Conservation (phyloP, 352 stramenopile species). For the Blastocystis sp. region DNA sequence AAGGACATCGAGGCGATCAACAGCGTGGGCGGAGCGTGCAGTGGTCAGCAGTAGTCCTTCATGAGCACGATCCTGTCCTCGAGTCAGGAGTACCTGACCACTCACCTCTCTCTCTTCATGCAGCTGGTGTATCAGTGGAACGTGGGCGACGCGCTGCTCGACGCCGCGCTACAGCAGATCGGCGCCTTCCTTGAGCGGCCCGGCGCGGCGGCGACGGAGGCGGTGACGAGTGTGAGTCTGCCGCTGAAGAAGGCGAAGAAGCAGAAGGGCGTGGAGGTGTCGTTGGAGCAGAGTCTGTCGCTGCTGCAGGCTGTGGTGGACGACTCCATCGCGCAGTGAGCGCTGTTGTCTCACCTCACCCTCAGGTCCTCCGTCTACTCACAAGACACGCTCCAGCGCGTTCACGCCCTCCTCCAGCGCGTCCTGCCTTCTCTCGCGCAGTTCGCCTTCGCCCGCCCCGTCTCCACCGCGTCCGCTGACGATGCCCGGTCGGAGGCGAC, state of each 20-base stretch:
- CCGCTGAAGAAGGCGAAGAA: neutral
- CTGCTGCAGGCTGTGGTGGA: constrained; percentile 26
- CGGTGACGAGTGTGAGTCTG: neutral
- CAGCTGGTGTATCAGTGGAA: constrained; percentile 56
- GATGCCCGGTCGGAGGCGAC: neutral
- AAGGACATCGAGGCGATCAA: neutral
- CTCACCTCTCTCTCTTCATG: constrained; percentile 49
- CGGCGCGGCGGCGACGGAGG: neutral
- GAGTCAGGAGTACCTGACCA: neutral
- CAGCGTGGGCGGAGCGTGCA: neutral
- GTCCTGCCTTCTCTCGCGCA: neutral
- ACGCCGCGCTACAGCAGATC: constrained; percentile 1
- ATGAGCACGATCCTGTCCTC: neutral
- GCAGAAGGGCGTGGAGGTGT: constrained; percentile 11
- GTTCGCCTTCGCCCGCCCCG: neutral
- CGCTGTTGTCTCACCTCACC: too few species aligned
- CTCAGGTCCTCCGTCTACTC: neutral
- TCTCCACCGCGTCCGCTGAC: neutral
- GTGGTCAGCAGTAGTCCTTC: constrained; percentile 8
- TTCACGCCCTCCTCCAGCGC: neutral
- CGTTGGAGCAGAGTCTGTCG: constrained; percentile 13
- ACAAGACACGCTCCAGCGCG: neutral
- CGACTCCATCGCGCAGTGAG: constrained; percentile 13
- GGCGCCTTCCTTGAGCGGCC: neutral
- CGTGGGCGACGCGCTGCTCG: constrained; percentile 5